Evolutionary conservation across 805 yeast genomes (phyloP), one percentile per base, ranked within the genome.

Genomic region (Jamesozyma jinghongensis): DNA sequence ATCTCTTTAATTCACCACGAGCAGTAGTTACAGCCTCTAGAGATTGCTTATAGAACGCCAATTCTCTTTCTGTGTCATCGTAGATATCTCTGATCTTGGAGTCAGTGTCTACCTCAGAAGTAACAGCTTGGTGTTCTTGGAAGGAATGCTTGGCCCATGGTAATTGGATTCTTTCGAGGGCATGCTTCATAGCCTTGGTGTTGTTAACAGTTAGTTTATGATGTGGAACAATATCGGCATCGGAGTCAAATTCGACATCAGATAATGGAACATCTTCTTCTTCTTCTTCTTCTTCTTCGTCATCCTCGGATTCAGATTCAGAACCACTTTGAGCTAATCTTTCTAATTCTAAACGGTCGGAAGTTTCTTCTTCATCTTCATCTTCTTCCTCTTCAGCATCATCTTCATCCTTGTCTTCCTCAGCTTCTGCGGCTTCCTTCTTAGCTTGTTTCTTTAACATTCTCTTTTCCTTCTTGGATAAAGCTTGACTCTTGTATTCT

Each of bases 51-150:
- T 88, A 92, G 55, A 92, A 90, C 19, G 94, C 94, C 48, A 92
- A 68, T 67, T 92, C 99, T 61, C 98, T 78, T 64, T 87, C 90
- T 33, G 96, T 84, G 54, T 92, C 99, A 57, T 92, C 97, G 55
- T 88, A 85, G 45, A 90, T 83, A 60, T 90, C 97, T 57, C 75
- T 82, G 55, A 84, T 81, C 41, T 75, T 75, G 17, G 74, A 60
- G 57, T 75, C 90, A 35, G 82, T 73, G 37, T 74, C 72, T 14
- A 67, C 74, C 12, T 69, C 66, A 33, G 88, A 73, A 12, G 81
- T 72, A 29, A 87, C 62, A 13, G 85, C 63, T 67, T 85, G 87
- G 61, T 85, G 94, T 66, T 92, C 97, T 48, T 74, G 76, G 66
- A 92, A 90, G 5, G 84, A 68, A 51, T 76, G 75, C 52, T 78